phyloP scores from a whole-genome alignment of 2,329 filamentous ascomycete genomes.

The Fusarium sarcochroum region DNA sequence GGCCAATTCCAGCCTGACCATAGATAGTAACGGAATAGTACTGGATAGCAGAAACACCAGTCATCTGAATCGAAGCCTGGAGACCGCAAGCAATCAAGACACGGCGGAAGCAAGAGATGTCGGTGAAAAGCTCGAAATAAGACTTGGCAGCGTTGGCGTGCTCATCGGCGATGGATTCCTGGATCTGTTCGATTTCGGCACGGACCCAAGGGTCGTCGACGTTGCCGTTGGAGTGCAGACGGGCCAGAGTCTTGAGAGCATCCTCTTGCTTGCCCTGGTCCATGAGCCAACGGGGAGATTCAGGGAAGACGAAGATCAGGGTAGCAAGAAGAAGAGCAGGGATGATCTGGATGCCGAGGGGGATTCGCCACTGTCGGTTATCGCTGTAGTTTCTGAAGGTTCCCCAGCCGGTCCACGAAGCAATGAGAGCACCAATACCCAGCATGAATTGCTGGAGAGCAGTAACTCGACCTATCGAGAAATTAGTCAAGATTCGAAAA shows the following conservation, averaged over 20 bases:
- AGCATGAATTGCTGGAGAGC: conserved; percentile 87
- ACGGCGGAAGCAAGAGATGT: conserved; percentile 75
- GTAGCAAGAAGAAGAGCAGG: conserved; percentile 75
- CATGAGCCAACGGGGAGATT: conserved; percentile 82
- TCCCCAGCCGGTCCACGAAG: conserved; percentile 81
- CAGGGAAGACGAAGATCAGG: conserved; percentile 79
- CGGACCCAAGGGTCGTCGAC: conserved; percentile 76
- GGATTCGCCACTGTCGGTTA: conserved; percentile 54
- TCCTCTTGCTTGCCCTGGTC: conserved; percentile 76
- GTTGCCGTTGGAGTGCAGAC: conserved; percentile 78
- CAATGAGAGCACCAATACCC: conserved; percentile 79
- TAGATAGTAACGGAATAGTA: conserved; percentile 81
- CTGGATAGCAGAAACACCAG: conserved; percentile 80
- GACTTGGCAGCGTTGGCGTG: conserved; percentile 79
- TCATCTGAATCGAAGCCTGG: conserved; percentile 83
- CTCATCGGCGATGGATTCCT: conserved; percentile 74
- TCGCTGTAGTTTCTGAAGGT: conserved; percentile 51
- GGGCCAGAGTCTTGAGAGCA: conserved; percentile 76
- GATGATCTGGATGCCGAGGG: conserved; percentile 77
- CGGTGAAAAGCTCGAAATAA: conserved; percentile 76
- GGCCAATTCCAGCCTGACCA: conserved; percentile 75
- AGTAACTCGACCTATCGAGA: conserved; percentile 80
- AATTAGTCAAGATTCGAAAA: no score
- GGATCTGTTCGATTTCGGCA: conserved; percentile 80
- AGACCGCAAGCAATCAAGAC: conserved; percentile 78